These are phyloP conservation scores for Zanthoxylum bungeanum DNA, from an alignment of 345 rosid species.

Conservation along the genomic window DNA sequence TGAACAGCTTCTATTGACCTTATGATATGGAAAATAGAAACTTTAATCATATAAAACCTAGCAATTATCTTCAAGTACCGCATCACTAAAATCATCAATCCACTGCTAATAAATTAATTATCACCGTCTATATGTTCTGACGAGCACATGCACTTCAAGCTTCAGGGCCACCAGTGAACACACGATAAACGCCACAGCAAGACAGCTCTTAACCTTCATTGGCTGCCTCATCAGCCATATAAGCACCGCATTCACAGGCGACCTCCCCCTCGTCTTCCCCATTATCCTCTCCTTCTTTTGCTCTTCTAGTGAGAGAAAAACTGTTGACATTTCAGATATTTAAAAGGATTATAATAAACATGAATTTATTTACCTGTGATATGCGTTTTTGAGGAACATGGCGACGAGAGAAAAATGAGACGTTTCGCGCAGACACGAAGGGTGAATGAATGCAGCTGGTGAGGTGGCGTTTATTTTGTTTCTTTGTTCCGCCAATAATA, in stretches of 20 bases:
- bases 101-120: not conserved
- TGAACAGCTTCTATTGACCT: not conserved
- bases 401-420: too few species aligned
- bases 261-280: constrained; percentile 55
- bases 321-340: not conserved
- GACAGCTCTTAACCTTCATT: constrained; percentile 41
- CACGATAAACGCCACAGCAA: constrained; percentile 27
- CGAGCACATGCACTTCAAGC: not conserved
- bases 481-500: too few species aligned
- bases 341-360: too few species aligned
- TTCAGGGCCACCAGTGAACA: constrained; percentile 36
- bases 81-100: not conserved
- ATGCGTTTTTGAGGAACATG: too few species aligned
- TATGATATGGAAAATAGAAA: not conserved
- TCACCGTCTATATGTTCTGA: not conserved
- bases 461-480: too few species aligned
- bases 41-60: not conserved
- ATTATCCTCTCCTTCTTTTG: constrained; percentile 14
- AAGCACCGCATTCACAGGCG: constrained; percentile 33
- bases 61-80: not conserved
- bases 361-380: too few species aligned
- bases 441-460: too few species aligned
- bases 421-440: too few species aligned
- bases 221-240: constrained; percentile 53
- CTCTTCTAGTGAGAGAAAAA: not conserved